phyloP scores from a whole-genome alignment of 306 rosid species.

The Carpinus fangiana region DNA sequence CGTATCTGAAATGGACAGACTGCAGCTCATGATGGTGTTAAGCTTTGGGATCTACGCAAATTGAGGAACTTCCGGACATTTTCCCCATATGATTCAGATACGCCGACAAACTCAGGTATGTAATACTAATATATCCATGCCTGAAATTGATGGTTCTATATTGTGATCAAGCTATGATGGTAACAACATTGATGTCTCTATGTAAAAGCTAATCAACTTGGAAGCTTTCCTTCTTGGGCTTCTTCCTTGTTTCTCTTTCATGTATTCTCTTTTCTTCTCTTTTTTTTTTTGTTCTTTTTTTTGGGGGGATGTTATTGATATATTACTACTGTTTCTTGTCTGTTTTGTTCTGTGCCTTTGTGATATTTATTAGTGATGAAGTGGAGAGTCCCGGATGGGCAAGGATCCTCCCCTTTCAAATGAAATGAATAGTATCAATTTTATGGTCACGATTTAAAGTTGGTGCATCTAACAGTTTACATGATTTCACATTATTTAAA shows the following conservation, averaged over 20 bases:
- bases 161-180: neutral
- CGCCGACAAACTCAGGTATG: conserved; percentile 84
- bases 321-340: neutral
- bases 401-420: no score
- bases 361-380: neutral
- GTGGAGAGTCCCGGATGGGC: neutral
- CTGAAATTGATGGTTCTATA: neutral
- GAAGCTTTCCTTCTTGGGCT: no score
- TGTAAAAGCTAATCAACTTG: no score
- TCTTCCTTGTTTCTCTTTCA: no score
- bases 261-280: neutral
- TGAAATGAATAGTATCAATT: no score
- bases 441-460: no score
- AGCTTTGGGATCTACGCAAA: conserved; percentile 96
- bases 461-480: no score
- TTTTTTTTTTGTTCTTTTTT: no score
- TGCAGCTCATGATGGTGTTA: conserved; percentile 94
- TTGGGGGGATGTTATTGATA: neutral
- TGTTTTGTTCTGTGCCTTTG: neutral
- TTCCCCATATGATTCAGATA: conserved; percentile 77
- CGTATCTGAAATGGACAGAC: conserved; percentile 55
- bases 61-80: conserved; percentile 84
- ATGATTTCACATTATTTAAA: no score
- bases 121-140: conserved; percentile 1
- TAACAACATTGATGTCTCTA: no score